Evolutionary conservation across 371 early-diverging fungal genomes (phyloP).

Genomic region (Antonospora locustae): DNA sequence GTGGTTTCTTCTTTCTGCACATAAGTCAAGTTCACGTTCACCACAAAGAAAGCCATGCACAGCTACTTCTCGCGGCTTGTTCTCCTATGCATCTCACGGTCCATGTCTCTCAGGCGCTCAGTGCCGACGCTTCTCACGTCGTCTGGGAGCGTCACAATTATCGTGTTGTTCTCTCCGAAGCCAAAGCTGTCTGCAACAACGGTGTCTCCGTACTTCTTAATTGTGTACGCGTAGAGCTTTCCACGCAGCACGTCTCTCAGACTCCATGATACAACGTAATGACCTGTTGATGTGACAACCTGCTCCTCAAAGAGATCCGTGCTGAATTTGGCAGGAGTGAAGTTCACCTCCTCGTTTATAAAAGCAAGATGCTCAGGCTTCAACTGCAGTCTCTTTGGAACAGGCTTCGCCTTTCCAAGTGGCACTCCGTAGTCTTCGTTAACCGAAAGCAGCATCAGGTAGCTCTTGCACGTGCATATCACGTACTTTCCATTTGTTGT

Average conservation of each 20-base stretch:
- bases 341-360: slow-evolving; percentile 61
- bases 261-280: slow-evolving; percentile 79
- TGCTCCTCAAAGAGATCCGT: slow-evolving; percentile 62
- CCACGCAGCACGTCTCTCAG: slow-evolving; percentile 65
- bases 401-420: slow-evolving; percentile 57
- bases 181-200: slow-evolving; percentile 77
- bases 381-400: slow-evolving; percentile 64
- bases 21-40: too few relatives aligned
- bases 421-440: slow-evolving; percentile 42
- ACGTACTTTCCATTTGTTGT: slow-evolving; percentile 70
- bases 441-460: slow-evolving; percentile 63
- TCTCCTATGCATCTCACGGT: too few relatives aligned
- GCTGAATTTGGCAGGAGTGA: slow-evolving; percentile 79
- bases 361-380: slow-evolving; percentile 72
- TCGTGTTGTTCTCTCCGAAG: slow-evolving; percentile 60
- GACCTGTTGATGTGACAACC: slow-evolving; percentile 69
- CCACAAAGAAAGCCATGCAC: too few relatives aligned
- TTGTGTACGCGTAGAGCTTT: slow-evolving; percentile 63
- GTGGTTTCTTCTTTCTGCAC: too few relatives aligned
- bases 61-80: too few relatives aligned
- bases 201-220: slow-evolving; percentile 64
- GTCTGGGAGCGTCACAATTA: slow-evolving; percentile 60
- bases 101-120: too few relatives aligned
- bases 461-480: slow-evolving; percentile 71
- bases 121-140: too few relatives aligned